A percentile compares a stretch with the other conserved stretches of the same genome.
phyloP scores from a whole-genome alignment of 1,139 yeast species.

The Scheffersomyces insectosa region DNA sequence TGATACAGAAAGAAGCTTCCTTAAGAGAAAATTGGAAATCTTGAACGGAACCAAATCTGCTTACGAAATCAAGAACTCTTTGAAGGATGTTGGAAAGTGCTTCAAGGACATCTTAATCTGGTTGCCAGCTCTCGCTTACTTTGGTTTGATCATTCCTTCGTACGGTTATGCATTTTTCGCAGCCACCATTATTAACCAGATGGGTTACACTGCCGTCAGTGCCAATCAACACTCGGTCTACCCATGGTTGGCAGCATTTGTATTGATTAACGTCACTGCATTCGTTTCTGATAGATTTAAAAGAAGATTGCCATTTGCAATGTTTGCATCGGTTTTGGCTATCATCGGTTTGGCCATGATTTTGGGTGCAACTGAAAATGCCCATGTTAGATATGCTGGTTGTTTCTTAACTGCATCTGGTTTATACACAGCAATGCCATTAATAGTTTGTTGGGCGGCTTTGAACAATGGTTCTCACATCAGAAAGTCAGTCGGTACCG shows the following conservation, averaged over 20 bases:
- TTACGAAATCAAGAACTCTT: conserved; percentile 46
- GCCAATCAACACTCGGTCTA: conserved; percentile 71
- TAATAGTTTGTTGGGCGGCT: conserved; percentile 70
- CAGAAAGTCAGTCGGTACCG: conserved; percentile 71
- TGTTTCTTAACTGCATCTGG: conserved; percentile 70
- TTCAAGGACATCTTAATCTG: conserved; percentile 52
- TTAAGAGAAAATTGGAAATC: conserved; percentile 55
- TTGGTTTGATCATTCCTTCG: conserved; percentile 64
- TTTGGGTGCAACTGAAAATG: conserved; percentile 32
- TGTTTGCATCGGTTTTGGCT: conserved; percentile 43
- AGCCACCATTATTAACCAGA: conserved; percentile 57
- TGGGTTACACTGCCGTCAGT: conserved; percentile 59
- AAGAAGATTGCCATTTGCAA: conserved; percentile 50
- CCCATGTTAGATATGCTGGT: conserved; percentile 63
- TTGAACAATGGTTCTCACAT: conserved; percentile 70
- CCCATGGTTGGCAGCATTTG: conserved; percentile 72
- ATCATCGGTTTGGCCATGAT: conserved; percentile 58
- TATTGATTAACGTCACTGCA: conserved; percentile 48
- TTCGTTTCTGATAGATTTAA: conserved; percentile 49
- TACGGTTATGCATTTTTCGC: conserved; percentile 75
- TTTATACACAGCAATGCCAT: conserved; percentile 72
- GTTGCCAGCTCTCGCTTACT: conserved; percentile 60
- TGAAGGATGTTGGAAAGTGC: conserved; percentile 40
- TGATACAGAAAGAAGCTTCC: conserved; percentile 46
- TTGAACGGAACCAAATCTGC: conserved; percentile 55